Evolutionary conservation across 2,329 filamentous ascomycete species (phyloP).

Genomic region (Blumeria hordei): DNA sequence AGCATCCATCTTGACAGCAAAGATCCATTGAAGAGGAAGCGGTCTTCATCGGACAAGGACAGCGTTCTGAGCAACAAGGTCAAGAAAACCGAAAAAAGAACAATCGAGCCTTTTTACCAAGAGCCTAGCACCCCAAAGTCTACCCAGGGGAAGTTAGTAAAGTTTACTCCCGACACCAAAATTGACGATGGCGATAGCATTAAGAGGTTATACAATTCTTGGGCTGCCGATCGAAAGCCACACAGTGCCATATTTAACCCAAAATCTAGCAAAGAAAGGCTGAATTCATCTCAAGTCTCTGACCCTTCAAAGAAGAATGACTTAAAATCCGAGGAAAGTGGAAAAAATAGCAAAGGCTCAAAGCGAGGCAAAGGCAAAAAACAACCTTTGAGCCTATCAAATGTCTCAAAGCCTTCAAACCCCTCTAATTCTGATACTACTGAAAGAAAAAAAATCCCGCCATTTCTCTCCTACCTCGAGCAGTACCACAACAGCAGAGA

Average conservation of each 20-base stretch:
- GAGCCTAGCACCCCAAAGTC: constrained; percentile 11
- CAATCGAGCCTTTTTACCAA: constrained; percentile 3
- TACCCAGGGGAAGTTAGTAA: constrained; percentile 29
- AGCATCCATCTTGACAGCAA: constrained; percentile 5
- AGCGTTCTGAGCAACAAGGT: constrained; percentile 10
- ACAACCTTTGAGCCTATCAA: background rate
- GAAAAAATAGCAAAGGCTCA: constrained; percentile 12
- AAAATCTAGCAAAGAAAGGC: constrained; percentile 9
- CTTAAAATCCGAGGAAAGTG: constrained; percentile 10
- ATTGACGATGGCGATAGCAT: constrained; percentile 28
- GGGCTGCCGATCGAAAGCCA: constrained; percentile 18
- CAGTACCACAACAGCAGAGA: constrained; percentile 47
- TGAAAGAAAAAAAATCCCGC: constrained; percentile 20
- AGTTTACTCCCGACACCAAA: constrained; percentile 40
- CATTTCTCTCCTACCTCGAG: constrained; percentile 52
- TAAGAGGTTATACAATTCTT: constrained; percentile 25
- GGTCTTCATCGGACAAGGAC: constrained; percentile 6
- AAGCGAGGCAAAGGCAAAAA: constrained; percentile 11
- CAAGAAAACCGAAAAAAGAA: constrained; percentile 7
- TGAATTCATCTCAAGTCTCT: constrained; percentile 10
- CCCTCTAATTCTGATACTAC: constrained; percentile 6
- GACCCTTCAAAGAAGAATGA: constrained; percentile 4
- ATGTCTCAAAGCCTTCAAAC: constrained; percentile 3
- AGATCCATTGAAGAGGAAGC: constrained; percentile 11
- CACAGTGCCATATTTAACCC: constrained; percentile 8